These are phyloP conservation scores for Stemphylium beticola DNA, from an alignment of 2,329 filamentous ascomycete genomes.

Conservation along the genomic window DNA sequence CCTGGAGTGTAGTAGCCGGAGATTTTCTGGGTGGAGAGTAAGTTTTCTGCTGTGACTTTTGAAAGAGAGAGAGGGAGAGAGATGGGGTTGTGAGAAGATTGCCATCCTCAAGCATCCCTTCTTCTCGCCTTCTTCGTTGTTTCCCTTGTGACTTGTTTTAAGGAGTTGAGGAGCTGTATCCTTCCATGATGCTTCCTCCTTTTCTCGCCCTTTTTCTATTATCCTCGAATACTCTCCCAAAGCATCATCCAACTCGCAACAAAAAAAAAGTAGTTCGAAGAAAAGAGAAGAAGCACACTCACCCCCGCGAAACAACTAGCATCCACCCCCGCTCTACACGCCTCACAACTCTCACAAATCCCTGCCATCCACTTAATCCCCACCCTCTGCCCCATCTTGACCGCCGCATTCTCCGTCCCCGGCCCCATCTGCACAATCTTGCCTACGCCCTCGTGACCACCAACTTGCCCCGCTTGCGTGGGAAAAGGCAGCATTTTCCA, in stretches of 20 bases:
- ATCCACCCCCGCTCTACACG: constrained; percentile 54
- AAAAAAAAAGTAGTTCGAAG: background rate
- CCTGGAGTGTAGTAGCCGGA: constrained; percentile 72
- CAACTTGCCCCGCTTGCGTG: constrained; percentile 67
- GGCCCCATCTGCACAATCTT: constrained; percentile 70
- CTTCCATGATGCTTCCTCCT: no score
- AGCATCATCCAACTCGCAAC: background rate
- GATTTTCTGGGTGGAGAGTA: constrained; percentile 47
- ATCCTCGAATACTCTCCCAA: background rate
- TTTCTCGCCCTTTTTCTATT: no score
- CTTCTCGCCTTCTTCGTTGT: no score
- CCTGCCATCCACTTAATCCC: constrained; percentile 72
- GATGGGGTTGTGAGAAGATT: no score
- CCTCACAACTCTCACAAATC: constrained; percentile 56
- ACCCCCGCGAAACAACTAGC: constrained; percentile 42
- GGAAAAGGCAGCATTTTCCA: constrained; percentile 65
- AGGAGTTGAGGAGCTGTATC: no score
- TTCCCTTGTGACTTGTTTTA: no score
- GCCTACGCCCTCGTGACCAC: constrained; percentile 73
- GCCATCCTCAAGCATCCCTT: no score
- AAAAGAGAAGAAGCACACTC: constrained; percentile 16
- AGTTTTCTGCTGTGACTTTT: no score
- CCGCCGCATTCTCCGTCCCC: constrained; percentile 60
- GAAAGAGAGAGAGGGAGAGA: no score
- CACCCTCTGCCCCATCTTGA: constrained; percentile 71